Evolutionary conservation across 192 early-diverging fungal genomes (phyloP).

Genomic region (Entomortierella chlamydospora): DNA sequence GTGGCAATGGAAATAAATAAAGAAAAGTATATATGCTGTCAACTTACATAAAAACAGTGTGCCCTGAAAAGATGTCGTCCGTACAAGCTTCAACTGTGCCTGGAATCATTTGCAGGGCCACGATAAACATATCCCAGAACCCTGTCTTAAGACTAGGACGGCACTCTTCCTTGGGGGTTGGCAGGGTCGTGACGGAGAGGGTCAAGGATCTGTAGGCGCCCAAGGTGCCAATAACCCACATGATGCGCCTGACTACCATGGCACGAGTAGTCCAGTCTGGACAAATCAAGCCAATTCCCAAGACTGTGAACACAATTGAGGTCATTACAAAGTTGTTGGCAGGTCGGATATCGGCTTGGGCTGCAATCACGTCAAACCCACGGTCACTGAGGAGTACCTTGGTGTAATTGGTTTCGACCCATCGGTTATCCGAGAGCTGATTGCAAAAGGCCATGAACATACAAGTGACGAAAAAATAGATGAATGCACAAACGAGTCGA

Average conservation of each 20-base stretch:
- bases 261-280: constrained; percentile 43
- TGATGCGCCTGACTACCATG: constrained; percentile 43
- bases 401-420: constrained; percentile 49
- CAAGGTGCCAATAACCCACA: constrained; percentile 53
- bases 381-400: constrained; percentile 41
- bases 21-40: too few species aligned
- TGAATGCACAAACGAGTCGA: constrained; percentile 30
- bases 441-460: constrained; percentile 55
- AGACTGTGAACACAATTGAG: constrained; percentile 43
- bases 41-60: constrained; percentile 59
- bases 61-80: constrained; percentile 60
- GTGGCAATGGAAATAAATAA: not conserved
- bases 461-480: constrained; percentile 43
- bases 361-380: constrained; percentile 52
- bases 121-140: constrained; percentile 53
- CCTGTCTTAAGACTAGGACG: constrained; percentile 34
- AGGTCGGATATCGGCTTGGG: constrained; percentile 31
- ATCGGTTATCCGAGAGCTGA: constrained; percentile 56
- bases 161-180: constrained; percentile 54
- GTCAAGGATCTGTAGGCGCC: constrained; percentile 39
- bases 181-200: constrained; percentile 50
- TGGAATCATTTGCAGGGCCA: constrained; percentile 45
- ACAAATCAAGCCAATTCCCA: constrained; percentile 40
- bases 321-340: constrained; percentile 56
- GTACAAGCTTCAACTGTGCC: constrained; percentile 58